phyloP scores from a whole-genome alignment of 2,329 filamentous ascomycete genomes.

The Huntiella savannae region DNA sequence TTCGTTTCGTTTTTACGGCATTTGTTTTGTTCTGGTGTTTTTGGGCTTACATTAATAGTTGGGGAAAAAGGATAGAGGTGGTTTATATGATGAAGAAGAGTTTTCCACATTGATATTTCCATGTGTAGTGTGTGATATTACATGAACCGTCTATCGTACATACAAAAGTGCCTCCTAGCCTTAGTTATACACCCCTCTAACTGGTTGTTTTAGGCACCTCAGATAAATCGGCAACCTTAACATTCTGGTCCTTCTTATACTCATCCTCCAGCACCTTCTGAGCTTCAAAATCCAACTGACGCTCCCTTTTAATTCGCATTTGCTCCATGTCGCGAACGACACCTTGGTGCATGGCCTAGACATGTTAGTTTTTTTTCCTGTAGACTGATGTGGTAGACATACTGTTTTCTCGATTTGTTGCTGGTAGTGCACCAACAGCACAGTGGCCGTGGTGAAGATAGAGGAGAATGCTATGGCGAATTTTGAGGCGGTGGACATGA shows the following conservation, averaged over 20 bases:
- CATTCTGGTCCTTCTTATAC: slow-evolving; percentile 74
- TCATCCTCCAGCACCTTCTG: slow-evolving; percentile 71
- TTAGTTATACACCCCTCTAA: not conserved
- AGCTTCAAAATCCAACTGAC: slow-evolving; percentile 87
- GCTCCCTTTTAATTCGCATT: slow-evolving; percentile 73
- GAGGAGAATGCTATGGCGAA: slow-evolving; percentile 64
- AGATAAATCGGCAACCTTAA: slow-evolving; percentile 20
- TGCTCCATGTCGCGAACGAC: slow-evolving; percentile 91
- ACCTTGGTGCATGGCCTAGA: slow-evolving; percentile 81
- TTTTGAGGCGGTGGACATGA: slow-evolving; percentile 82
- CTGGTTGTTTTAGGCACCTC: slow-evolving; percentile 4
- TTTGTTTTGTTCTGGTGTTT: not conserved
- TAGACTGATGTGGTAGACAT: slow-evolving; percentile 12
- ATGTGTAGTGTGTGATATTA: not conserved
- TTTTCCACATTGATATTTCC: not conserved
- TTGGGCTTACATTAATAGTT: not conserved
- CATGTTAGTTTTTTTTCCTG: not conserved
- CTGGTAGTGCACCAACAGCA: slow-evolving; percentile 75
- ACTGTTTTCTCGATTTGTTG: slow-evolving; percentile 73
- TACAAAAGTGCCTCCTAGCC: not conserved
- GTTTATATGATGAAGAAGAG: not conserved
- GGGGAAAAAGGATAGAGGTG: not conserved
- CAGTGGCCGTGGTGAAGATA: slow-evolving; percentile 53
- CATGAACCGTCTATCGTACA: not conserved
- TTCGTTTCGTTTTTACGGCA: not conserved